A percentile compares a stretch with the other conserved stretches of the same genome.
Conservation (phyloP, 2,329 filamentous ascomycete genomes). For the Fusarium algeriense region DNA sequence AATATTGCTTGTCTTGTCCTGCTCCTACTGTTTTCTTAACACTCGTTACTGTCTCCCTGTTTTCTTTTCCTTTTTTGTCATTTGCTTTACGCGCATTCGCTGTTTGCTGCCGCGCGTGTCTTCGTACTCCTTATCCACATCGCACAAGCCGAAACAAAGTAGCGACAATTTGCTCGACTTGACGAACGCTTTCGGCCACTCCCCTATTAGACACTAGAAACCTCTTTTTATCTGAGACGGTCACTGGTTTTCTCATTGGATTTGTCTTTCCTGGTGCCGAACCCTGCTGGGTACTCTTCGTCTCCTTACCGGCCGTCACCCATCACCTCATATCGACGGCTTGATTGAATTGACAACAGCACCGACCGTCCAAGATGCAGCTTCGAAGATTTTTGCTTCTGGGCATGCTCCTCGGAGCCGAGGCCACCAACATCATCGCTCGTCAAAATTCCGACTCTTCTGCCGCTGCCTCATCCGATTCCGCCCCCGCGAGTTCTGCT, state of each 20-base stretch:
- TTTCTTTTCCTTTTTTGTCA: constrained; percentile 6
- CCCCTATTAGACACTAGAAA: constrained; percentile 17
- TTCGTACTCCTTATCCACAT: constrained; percentile 33
- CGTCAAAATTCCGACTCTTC: constrained; percentile 31
- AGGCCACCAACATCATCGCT: constrained; percentile 32
- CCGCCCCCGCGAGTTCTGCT: constrained; percentile 15
- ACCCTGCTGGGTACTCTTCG: constrained; percentile 32
- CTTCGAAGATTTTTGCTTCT: constrained; percentile 43
- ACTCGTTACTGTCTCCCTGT: constrained; percentile 27
- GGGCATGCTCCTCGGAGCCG: constrained; percentile 43
- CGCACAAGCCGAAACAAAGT: constrained; percentile 34
- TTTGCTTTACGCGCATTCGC: constrained; percentile 17
- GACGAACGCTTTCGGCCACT: constrained; percentile 22
- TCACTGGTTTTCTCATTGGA: constrained; percentile 39
- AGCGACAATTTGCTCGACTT: constrained; percentile 30
- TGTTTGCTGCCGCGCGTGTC: constrained; percentile 31
- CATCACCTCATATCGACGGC: constrained; percentile 19
- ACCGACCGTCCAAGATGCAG: constrained; percentile 39
- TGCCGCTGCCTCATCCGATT: constrained; percentile 1
- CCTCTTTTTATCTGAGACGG: constrained; percentile 34
- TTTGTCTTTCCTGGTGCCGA: constrained; percentile 27
- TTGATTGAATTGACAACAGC: constrained; percentile 29
- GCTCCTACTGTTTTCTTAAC: constrained; percentile 26
- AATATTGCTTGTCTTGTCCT: constrained; percentile 24
- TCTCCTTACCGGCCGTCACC: constrained; percentile 12